A percentile compares a stretch with the other conserved stretches of the same genome.
Evolutionary conservation across 2,329 filamentous ascomycete genomes (phyloP).

Genomic region (Fusarium pseudoanthophilum): DNA sequence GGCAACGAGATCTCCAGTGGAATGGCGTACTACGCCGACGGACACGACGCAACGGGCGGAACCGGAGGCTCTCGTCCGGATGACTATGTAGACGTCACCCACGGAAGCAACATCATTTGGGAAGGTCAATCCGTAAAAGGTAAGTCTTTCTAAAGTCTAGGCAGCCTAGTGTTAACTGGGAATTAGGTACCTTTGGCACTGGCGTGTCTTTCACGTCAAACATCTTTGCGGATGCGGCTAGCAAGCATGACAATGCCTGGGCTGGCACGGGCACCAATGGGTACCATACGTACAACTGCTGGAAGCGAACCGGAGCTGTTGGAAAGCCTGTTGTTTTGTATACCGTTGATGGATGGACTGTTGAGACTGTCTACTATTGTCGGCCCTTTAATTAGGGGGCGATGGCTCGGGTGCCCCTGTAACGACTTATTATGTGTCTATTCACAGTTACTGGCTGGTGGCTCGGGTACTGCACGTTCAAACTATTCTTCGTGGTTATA

Average conservation of each 20-base stretch:
- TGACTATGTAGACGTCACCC: neutral
- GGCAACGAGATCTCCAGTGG: neutral
- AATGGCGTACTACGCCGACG: slow-evolving; percentile 1
- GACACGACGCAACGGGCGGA: neutral
- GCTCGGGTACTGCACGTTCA: fast-evolving
- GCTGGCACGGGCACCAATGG: neutral
- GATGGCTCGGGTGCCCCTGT: too few species aligned
- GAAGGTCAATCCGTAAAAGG: neutral
- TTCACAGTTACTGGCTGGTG: too few species aligned
- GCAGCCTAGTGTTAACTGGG: neutral
- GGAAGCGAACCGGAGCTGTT: neutral
- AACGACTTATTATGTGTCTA: too few species aligned
- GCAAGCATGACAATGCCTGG: neutral
- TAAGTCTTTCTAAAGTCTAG: neutral
- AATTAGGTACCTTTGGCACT: neutral
- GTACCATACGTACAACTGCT: neutral
- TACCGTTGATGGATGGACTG: slow-evolving; percentile 3
- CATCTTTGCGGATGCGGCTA: neutral
- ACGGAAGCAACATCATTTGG: neutral
- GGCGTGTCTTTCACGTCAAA: slow-evolving; percentile 4
- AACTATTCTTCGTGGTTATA: neutral
- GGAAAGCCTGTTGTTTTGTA: neutral
- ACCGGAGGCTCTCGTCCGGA: neutral
- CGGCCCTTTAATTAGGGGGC: neutral
- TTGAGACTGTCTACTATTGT: neutral